Conservation (phyloP, 2,329 filamentous ascomycete genomes). For the Akanthomyces muscarius region DNA sequence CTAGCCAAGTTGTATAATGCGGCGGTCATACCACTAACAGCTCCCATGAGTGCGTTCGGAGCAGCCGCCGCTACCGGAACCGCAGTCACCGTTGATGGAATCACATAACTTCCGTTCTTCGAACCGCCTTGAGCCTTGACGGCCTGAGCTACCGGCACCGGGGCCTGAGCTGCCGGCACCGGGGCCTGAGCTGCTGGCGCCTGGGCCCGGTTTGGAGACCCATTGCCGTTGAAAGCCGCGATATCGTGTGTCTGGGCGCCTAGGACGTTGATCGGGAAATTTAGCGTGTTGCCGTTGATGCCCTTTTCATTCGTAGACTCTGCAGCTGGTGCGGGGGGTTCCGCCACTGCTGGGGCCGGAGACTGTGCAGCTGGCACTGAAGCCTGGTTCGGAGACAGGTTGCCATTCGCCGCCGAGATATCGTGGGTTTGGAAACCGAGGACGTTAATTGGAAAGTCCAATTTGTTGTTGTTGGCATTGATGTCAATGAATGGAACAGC, state of each 20-base stretch:
- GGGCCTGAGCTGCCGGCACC: neutral
- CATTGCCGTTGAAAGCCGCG: neutral
- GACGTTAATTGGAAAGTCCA: neutral
- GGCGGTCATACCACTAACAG: neutral
- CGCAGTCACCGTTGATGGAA: neutral
- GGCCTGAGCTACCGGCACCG: neutral
- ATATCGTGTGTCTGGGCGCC: neutral
- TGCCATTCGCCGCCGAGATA: conserved; percentile 1
- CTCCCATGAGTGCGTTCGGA: neutral
- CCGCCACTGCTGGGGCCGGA: no score
- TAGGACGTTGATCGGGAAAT: neutral
- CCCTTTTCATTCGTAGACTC: neutral
- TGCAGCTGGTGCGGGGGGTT: neutral
- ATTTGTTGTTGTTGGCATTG: conserved; percentile 2
- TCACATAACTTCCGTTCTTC: neutral
- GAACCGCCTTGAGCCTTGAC: neutral
- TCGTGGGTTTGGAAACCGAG: conserved; percentile 8
- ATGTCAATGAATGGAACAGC: neutral
- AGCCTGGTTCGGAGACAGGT: conserved; percentile 1
- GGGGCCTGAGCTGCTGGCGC: neutral
- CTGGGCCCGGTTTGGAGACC: neutral
- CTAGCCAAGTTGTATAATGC: neutral
- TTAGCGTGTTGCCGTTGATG: neutral
- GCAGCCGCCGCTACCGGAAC: neutral
- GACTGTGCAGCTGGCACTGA: neutral